Evolutionary conservation across 768 basidiomycete species (phyloP).

Genomic region (Gymnopilus junonius): DNA sequence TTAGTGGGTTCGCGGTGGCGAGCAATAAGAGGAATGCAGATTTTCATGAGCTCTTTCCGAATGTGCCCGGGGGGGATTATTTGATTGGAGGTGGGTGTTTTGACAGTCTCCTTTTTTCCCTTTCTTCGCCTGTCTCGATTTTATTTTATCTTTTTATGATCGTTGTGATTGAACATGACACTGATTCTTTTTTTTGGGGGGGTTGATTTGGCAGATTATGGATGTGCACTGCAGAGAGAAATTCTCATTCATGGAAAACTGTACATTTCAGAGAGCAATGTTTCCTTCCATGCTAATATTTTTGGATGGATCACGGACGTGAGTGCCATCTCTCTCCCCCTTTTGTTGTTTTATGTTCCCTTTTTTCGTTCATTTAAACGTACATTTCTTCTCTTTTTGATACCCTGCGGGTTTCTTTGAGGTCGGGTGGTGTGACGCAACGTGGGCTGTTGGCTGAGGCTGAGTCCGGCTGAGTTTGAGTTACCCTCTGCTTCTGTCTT

Average conservation of each 20-base stretch:
- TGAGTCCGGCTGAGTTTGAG: too few relatives aligned
- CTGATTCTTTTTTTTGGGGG: too few relatives aligned
- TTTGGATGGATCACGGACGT: conserved; percentile 99
- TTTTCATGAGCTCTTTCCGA: conserved; percentile 92
- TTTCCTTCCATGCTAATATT: conserved; percentile 99
- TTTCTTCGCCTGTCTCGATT: too few relatives aligned
- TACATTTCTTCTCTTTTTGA: background rate
- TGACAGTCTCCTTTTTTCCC: too few relatives aligned
- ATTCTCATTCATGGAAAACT: conserved; percentile 95
- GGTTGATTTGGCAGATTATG: conserved; percentile 86
- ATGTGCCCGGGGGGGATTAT: conserved; percentile 93
- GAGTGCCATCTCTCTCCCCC: conserved; percentile 33
- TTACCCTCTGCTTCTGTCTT: too few relatives aligned
- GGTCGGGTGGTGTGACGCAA: too few relatives aligned
- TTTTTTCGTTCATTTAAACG: background rate
- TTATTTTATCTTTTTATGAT: conserved; percentile 1
- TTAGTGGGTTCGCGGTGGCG: conserved; percentile 97
- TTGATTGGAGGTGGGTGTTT: conserved; percentile 94
- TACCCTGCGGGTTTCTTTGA: too few relatives aligned
- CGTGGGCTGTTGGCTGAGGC: too few relatives aligned
- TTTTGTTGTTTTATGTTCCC: background rate
- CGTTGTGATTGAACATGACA: too few relatives aligned
- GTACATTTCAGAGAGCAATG: conserved; percentile 97
- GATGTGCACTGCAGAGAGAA: conserved; percentile 95
- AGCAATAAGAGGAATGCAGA: conserved; percentile 94